Evolutionary conservation across 176 grass and related monocot species (phyloP).

Genomic region (Triticum dicoccoides): DNA sequence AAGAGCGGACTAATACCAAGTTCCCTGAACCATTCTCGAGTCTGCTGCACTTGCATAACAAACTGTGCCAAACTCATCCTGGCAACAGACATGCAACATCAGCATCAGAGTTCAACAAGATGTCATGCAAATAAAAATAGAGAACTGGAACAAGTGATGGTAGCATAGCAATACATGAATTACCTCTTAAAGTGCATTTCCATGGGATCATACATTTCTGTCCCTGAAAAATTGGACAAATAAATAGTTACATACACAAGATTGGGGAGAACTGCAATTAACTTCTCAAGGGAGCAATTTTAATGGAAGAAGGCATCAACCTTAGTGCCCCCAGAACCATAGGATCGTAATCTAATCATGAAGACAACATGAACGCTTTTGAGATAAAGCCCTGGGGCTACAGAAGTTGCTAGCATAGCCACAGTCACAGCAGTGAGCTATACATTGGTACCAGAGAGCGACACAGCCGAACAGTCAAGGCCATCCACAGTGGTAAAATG

Average conservation of each 20-base stretch:
- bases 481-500: too few relatives aligned
- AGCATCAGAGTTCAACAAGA: not conserved
- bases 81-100: not conserved
- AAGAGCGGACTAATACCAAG: not conserved
- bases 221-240: not conserved
- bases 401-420: too few relatives aligned
- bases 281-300: not conserved
- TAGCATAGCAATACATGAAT: not conserved
- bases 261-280: not conserved
- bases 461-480: too few relatives aligned
- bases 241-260: not conserved
- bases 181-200: not conserved
- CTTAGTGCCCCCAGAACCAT: too few relatives aligned
- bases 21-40: not conserved
- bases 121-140: not conserved
- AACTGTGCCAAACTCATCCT: not conserved
- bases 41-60: not conserved
- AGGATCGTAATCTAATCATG: too few relatives aligned
- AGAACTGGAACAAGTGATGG: not conserved
- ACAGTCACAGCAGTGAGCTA: too few relatives aligned
- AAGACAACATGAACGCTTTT: too few relatives aligned
- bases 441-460: too few relatives aligned
- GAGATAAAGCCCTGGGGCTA: too few relatives aligned
- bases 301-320: not conserved
- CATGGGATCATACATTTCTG: not conserved